Percentiles rank a stretch among this genome's conserved stretches.
Conservation (phyloP, 116 monocot species). For the Thalassia testudinum region DNA sequence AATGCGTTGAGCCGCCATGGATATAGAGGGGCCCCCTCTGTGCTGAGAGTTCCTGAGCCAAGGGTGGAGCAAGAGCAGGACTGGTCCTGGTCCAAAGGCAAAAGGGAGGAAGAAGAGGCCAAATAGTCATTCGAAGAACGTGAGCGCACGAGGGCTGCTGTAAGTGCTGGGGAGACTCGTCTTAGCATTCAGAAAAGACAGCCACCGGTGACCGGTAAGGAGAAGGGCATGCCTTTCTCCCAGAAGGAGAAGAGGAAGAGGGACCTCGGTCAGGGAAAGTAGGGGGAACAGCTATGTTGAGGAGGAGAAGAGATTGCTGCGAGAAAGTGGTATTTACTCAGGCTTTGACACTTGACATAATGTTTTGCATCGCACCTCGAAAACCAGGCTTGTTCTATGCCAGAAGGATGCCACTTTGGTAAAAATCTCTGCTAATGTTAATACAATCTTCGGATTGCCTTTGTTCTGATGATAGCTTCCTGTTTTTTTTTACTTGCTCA, state of each 20-base stretch:
- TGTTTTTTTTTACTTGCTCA: too few relatives aligned
- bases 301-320: constrained; percentile 88
- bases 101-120: constrained; percentile 8
- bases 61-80: constrained; percentile 24
- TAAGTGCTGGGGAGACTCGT: constrained; percentile 26
- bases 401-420: too few relatives aligned
- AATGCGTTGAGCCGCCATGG: constrained; percentile 76
- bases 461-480: too few relatives aligned
- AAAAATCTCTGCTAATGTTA: too few relatives aligned
- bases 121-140: constrained; percentile 54
- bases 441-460: too few relatives aligned
- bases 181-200: constrained; percentile 10
- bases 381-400: too few relatives aligned
- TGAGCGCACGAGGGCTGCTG: constrained; percentile 49
- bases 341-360: constrained; percentile 67
- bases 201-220: constrained; percentile 16
- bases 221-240: constrained; percentile 42
- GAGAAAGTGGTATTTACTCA: constrained; percentile 84
- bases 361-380: too few relatives aligned
- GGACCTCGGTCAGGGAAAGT: constrained; percentile 84
- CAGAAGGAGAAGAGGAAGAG: constrained; percentile 98
- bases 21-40: constrained; percentile 69
- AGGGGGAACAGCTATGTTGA: constrained; percentile 96
- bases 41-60: constrained; percentile 70
- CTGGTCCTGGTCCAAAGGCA: constrained; percentile 83